Conservation (phyloP, 495 filamentous ascomycete species). For the Hyaloscypha bicolor region DNA sequence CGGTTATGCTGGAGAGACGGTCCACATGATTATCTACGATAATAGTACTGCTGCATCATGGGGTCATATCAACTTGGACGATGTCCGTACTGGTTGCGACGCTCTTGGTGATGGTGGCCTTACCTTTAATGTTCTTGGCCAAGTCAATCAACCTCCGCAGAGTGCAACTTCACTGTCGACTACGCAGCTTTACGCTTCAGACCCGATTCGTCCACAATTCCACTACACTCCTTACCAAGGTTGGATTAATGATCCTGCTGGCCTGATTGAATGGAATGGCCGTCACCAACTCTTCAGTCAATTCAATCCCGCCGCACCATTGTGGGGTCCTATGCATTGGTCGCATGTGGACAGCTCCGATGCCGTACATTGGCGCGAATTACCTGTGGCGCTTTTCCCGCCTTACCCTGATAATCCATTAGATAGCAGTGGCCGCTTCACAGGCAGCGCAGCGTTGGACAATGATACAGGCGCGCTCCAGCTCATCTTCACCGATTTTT, state of each 20-base stretch:
- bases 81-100: slow-evolving; percentile 27
- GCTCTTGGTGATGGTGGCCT: slow-evolving; percentile 21
- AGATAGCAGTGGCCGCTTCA: slow-evolving; percentile 33
- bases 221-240: slow-evolving; percentile 31
- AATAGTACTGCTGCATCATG: slow-evolving; percentile 21
- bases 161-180: not conserved
- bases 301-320: slow-evolving; percentile 47
- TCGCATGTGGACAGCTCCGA: slow-evolving; percentile 45
- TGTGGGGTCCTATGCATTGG: slow-evolving; percentile 52
- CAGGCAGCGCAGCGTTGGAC: slow-evolving; percentile 23
- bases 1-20: slow-evolving; percentile 22
- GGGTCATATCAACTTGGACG: slow-evolving; percentile 27
- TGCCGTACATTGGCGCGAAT: slow-evolving; percentile 46
- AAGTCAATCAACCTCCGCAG: slow-evolving; percentile 24
- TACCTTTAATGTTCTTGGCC: slow-evolving; percentile 26
- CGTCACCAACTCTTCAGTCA: slow-evolving; percentile 49
- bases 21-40: slow-evolving; percentile 23
- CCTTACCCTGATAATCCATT: slow-evolving; percentile 26
- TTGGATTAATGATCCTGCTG: slow-evolving; percentile 31
- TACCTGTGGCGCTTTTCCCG: slow-evolving; percentile 38
- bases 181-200: slow-evolving; percentile 15
- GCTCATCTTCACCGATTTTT: slow-evolving; percentile 23
- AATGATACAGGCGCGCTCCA: slow-evolving; percentile 14
- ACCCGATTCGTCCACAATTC: slow-evolving; percentile 25
- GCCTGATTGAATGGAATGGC: slow-evolving; percentile 31